Base-by-base conservation (phyloP, 176 grass and related monocot genomes). In the Melocanna baccifera region DNA sequence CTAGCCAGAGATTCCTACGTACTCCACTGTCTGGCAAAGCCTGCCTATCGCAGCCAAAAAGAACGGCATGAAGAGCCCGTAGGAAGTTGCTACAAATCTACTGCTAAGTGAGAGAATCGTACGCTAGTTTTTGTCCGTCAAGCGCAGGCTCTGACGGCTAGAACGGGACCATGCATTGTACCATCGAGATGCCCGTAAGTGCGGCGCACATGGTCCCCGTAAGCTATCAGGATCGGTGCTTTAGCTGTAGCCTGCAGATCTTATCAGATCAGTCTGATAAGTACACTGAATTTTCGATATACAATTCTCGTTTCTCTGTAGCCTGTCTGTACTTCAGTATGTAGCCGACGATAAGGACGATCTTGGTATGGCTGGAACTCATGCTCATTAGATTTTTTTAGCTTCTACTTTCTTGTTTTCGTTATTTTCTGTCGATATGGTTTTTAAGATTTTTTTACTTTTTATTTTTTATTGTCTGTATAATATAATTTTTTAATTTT, bases 211-310 rank as follows among this genome's bases (percentile, higher is more conserved):
- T 30, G 36, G 22, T 42, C 36, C 18, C 3, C 7, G 18, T 36
- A 0, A 11, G 20, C 65, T 40, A 86, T 86, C 75, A 51, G 9
- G 41, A 26, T 71, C 75, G 15, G 22, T 58, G 16, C 6, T 6
- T 6, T 53, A 26, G 56, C 42, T 50, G 56, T 42, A 32, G 15
- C 11, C 26, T n/a, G 4, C 9, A 28, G 13, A 5, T 16, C 77
- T 74, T 87, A 81, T 86, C 85, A 80, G 4, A 32, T 41, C 25
- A 14, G 56, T 9, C 7, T 62, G 84, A 79, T 86, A 79, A 79
- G 75, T 29, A 20, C 2, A 22, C 75, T 12, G 39, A 30, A 10
- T 18, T 62, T 48, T 73, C 43, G 28, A 18, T 8, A 4, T 43
- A 14, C 22, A 10, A 64, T 64, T 64, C 4, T 32, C 13, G 0